Percentiles rank a stretch among this genome's conserved stretches.
Conservation (phyloP, 202 grass and related monocot species). For the Digitaria exilis region DNA sequence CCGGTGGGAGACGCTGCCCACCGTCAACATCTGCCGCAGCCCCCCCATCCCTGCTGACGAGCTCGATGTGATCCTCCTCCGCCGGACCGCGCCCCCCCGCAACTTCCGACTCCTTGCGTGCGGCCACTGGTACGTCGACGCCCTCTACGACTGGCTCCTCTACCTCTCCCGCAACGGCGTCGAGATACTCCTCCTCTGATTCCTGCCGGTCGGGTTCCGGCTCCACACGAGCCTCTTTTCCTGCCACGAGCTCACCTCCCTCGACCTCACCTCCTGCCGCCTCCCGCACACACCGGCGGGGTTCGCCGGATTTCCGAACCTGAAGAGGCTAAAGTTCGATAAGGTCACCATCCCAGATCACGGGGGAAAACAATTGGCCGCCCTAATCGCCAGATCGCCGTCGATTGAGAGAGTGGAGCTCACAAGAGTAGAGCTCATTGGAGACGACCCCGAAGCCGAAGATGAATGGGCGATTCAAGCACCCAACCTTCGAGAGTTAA, state of each 20-base stretch:
- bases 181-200: not conserved
- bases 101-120: not conserved
- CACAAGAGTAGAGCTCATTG: not conserved
- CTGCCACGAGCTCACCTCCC: not conserved
- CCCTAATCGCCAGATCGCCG: not conserved
- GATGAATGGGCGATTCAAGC: not conserved
- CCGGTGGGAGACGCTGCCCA: not conserved
- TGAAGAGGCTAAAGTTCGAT: not conserved
- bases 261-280: not conserved
- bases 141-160: slow-evolving; percentile 8
- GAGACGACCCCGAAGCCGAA: not conserved
- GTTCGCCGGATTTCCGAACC: slow-evolving; percentile 24
- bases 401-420: not conserved
- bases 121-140: not conserved
- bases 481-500: not conserved
- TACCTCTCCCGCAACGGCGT: slow-evolving; percentile 25
- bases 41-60: not conserved
- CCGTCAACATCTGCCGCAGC: not conserved
- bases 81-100: not conserved
- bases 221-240: not conserved
- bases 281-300: not conserved
- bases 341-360: not conserved
- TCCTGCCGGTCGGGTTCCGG: too few species aligned
- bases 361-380: not conserved
- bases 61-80: not conserved